Base-by-base conservation (phyloP, 1,284 basidiomycete species). In the Macrocybe sp. region DNA sequence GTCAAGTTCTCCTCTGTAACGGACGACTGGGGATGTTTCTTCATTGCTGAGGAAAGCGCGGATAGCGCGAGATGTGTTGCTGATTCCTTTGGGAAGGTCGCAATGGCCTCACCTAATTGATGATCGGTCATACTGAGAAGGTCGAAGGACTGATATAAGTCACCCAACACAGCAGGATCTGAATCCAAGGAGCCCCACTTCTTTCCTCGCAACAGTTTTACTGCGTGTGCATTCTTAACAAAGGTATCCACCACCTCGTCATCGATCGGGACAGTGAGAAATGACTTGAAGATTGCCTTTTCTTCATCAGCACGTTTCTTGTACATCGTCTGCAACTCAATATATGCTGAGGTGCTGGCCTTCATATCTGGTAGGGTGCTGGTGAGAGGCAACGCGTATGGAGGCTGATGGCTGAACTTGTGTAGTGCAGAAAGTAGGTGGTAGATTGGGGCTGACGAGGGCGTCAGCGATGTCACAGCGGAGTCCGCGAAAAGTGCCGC, bases 311-410 rank as follows among this genome's bases (percentile, higher is more conserved):
- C 82, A 47, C 81, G 79, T 3, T 68, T 61, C 55, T 85, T 85
- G 69, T 94, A 96, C 50, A 93, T 60, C 30, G 72, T 79, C 61
- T 94, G 91, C 22, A 96, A 71, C 33, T 79, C 74, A 41, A 94
- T 83, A 63, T 97, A 99, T 48, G 79, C 80, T 35, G 72, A 64
- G 0, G 95, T 97, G 55, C 88, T 88, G 3, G 95, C 85, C 64
- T 97, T 96, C 91, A 99, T 97, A 68, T 99, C 96, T 0, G 96
- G 96, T 1, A 99, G 72, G 0, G 90, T 79, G 50, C 74, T 73
- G 7, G 81, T 76, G 16, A 80, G 58, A 2, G 78, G 78, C 9
- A 78, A 67, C 0, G 68, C 71, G 51, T 74, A 60, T n/a, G 73
- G 66, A 54, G 71, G 70, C 46, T 72, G 59, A 3, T 63, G 73